Evolutionary conservation across 2,329 filamentous ascomycete genomes (phyloP).

Genomic region (Conoideocrella luteorostrata): DNA sequence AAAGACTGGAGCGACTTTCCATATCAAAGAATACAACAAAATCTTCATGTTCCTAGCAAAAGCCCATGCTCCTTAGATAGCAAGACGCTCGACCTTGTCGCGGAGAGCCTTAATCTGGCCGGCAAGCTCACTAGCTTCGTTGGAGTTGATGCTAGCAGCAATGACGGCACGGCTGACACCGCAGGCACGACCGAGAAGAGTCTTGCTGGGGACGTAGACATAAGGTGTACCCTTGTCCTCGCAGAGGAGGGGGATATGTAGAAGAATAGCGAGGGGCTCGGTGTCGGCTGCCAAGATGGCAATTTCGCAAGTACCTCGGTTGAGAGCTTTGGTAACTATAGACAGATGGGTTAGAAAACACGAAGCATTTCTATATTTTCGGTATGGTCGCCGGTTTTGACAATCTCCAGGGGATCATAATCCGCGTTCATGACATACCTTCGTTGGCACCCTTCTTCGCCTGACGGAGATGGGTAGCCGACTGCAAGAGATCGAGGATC

Average conservation of each 20-base stretch:
- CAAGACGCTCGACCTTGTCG: conserved; percentile 92
- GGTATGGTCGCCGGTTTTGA: too few species aligned
- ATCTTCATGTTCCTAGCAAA: neutral
- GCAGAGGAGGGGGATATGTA: conserved; percentile 82
- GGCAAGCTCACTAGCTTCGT: conserved; percentile 82
- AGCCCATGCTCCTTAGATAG: conserved; percentile 61
- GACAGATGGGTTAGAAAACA: conserved; percentile 8
- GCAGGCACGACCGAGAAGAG: conserved; percentile 80
- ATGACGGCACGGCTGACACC: conserved; percentile 88
- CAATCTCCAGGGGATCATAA: too few species aligned
- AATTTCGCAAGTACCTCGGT: conserved; percentile 84
- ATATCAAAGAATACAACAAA: too few species aligned
- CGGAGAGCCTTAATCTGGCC: conserved; percentile 82
- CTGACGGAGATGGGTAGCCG: conserved; percentile 60
- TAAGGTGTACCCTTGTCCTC: conserved; percentile 68
- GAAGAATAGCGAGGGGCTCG: conserved; percentile 75
- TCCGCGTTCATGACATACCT: conserved; percentile 37
- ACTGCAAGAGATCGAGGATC: conserved; percentile 76
- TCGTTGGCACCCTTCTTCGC: conserved; percentile 88
- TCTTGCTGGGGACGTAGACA: conserved; percentile 70
- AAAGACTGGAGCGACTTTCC: too few species aligned
- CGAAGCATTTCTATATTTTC: neutral
- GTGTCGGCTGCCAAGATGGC: conserved; percentile 88
- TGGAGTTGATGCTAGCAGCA: conserved; percentile 80
- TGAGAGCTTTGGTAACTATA: conserved; percentile 70